Base-by-base conservation (phyloP, 768 basidiomycete genomes). In the Hirschioporus abietinus region DNA sequence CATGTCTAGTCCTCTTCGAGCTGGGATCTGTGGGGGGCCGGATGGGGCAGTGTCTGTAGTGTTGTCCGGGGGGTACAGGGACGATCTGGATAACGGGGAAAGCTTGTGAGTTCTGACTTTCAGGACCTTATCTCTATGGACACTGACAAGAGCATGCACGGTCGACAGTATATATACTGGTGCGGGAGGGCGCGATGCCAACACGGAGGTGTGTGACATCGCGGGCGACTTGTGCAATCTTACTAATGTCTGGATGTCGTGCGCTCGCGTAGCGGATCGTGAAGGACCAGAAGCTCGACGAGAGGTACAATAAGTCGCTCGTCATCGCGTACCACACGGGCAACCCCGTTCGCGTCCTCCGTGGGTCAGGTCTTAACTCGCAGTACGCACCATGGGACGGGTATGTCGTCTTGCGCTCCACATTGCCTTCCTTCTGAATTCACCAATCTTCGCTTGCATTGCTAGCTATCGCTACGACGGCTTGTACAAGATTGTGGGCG, bases 401-500 rank as follows among this genome's bases (percentile, higher is more conserved):
- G 74, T 70, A 52, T 35, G 69, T 73, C 27, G n/a, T 35, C 60
- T 23, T 63, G 64, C 58, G 35, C 83, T 82, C 82, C 83, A 82
- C 79, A 83, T 84, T 82, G 83, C n/a, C n/a, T n/a, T n/a, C n/a
- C n/a, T 84, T 83, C 83, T 84, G 12, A 15, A 52, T 15, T 5
- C 3, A 52, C 42, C 12, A 3, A 52, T 52, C 12, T 52, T 12
- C 12, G 3, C 42, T 52, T 5, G 12, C 42, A 84, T 84, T 84
- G 81, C 81, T 30, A 84, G 84, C 84, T 84, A 84, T 84, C 83
- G 83, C 81, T 73, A 63, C n/a, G 24, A 1, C n/a, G 62, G 20
- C 35, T 66, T 78, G 83, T 83, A 84, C 81, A 81, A 83, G 83
- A 80, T 81, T 84, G 82, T 80, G 84, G 81, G 20, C 42, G 42